Base-by-base conservation (phyloP, 2,329 filamentous ascomycete genomes). In the Furcasterigmium furcatum region DNA sequence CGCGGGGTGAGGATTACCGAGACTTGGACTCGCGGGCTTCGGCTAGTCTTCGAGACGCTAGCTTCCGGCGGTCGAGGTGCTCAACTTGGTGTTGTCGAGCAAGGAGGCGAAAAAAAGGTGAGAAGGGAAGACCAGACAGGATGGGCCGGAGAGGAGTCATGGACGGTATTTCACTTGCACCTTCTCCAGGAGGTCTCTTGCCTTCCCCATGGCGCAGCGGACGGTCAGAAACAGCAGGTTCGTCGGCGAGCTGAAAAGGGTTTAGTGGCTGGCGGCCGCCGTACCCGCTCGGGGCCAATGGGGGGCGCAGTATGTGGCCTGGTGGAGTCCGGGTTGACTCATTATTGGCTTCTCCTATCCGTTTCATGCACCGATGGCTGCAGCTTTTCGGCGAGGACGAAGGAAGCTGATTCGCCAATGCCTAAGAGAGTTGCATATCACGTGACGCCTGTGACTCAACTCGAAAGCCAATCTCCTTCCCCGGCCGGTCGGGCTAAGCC, bases 221-320 rank as follows among this genome's bases (percentile, higher is more conserved):
- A 45, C 40, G 42, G 45, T 49, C 46, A 44, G 46, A 47, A 50
- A 55, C 55, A 58, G 16, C 34, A 36, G n/a, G 57, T 50, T 46
- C 46, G 43, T 71, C 67, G 67, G 67, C 67, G 67, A 70, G 67
- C 66, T 67, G 56, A 55, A 66, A 57, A 45, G 48, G 67, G 68
- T 30, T 50, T 67, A 66, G 67, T 58, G 62, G 41, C 4, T 35
- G 16, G 39, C 18, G 30, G 38, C n/a, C 5, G 2, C 3, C 5
- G 18, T 32, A 18, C 43, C 38, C 32, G n/a, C 21, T 14, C 2
- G 1, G 6, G 27, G 13, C 67, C 63, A 68, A 68, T 67, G 20
- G 59, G 0, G 9, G 4, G 3, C 1, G 1, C 7, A n/a, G 2
- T 0, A 19, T 8, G 25, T 3, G 3, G 4, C 7, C 12, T 10